Evolutionary conservation across 2,329 filamentous ascomycete species (phyloP).

Genomic region (Hortaea werneckii): DNA sequence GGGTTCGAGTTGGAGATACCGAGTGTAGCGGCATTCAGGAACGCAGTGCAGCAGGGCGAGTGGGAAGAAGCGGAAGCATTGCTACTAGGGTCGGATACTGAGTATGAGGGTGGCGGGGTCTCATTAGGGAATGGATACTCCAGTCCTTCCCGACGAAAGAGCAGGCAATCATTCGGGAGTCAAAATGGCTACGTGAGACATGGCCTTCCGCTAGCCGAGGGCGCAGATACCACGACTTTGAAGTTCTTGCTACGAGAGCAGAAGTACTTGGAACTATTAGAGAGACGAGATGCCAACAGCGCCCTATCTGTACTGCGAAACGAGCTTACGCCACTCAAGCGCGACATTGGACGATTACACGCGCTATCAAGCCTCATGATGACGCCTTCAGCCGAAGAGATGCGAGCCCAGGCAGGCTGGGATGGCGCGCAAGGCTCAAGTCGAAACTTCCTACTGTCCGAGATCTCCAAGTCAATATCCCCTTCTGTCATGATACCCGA

Average conservation of each 20-base stretch:
- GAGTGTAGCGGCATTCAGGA: constrained; percentile 75
- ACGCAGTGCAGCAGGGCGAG: constrained; percentile 65
- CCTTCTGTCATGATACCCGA: constrained; percentile 96
- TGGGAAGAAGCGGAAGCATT: constrained; percentile 82
- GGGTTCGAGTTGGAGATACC: constrained; percentile 79
- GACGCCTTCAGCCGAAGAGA: constrained; percentile 68
- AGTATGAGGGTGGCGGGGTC: constrained; percentile 30
- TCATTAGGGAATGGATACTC: constrained; percentile 22
- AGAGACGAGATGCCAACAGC: constrained; percentile 59
- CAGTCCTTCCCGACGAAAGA: constrained; percentile 12
- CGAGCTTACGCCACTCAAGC: constrained; percentile 77
- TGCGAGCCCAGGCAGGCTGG: constrained; percentile 71
- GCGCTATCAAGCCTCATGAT: constrained; percentile 83
- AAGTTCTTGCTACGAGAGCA: constrained; percentile 82
- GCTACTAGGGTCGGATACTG: constrained; percentile 45
- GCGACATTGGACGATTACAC: constrained; percentile 67
- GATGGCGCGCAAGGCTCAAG: constrained; percentile 70
- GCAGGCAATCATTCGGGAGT: constrained; percentile 15
- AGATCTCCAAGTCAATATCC: constrained; percentile 83
- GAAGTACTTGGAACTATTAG: constrained; percentile 86
- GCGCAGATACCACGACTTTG: constrained; percentile 69
- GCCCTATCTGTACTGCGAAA: constrained; percentile 76
- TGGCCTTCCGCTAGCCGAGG: constrained; percentile 64
- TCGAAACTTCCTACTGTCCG: constrained; percentile 62
- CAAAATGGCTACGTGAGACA: constrained; percentile 17